Conservation (phyloP, 768 basidiomycete genomes). For the Termitomyces sp. region DNA sequence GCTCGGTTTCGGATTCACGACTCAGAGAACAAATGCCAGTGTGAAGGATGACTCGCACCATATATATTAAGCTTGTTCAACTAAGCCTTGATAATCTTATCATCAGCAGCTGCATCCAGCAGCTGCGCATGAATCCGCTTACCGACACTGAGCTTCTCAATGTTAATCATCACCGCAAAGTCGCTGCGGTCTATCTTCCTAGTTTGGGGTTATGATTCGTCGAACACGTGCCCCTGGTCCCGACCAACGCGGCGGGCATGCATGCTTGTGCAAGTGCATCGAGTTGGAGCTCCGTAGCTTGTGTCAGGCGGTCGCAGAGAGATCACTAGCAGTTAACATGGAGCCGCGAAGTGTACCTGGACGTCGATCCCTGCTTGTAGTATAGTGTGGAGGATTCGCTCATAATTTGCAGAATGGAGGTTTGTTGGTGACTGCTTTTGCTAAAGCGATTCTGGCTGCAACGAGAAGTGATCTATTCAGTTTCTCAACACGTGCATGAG, state of each 20-base stretch:
- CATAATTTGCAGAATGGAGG: conserved; percentile 5
- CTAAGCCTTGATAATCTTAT: conserved; percentile 18
- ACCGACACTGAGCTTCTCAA: background rate
- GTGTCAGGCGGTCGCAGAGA: background rate
- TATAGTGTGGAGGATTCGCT: background rate
- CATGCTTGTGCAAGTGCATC: conserved; percentile 20
- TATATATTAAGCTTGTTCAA: conserved; percentile 36
- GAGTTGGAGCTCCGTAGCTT: conserved; percentile 1
- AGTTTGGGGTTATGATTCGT: conserved; percentile 42
- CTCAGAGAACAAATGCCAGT: background rate
- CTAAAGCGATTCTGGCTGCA: background rate
- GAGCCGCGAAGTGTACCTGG: background rate
- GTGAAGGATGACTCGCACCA: conserved; percentile 18
- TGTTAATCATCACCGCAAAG: conserved; percentile 31
- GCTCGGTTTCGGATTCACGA: background rate
- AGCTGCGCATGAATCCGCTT: conserved; percentile 1
- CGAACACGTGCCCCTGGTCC: conserved; percentile 31
- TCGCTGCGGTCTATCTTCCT: conserved; percentile 34
- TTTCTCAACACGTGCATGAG: too few species aligned
- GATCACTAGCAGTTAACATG: background rate
- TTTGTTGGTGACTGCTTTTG: conserved; percentile 1
- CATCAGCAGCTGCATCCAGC: conserved; percentile 15
- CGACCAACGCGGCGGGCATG: conserved; percentile 35
- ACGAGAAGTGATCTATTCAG: too few species aligned
- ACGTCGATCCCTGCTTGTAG: background rate